Base-by-base conservation (phyloP, 2,329 filamentous ascomycete genomes). In the Sporothrix euskadiensis region DNA sequence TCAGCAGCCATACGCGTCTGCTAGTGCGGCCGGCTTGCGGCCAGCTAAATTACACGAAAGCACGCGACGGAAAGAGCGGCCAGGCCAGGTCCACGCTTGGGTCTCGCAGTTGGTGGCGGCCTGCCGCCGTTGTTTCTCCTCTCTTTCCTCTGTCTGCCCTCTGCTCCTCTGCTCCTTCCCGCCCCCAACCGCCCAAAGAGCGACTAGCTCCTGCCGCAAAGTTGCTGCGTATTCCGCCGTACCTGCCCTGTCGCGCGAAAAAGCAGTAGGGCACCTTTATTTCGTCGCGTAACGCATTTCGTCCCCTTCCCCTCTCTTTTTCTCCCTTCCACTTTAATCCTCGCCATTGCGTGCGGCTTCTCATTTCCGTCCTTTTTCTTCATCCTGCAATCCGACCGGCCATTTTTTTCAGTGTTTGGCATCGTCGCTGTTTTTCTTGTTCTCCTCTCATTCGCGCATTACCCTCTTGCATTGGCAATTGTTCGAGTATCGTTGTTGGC, bases 181-280 rank as follows among this genome's bases (percentile, higher is more conserved):
- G 32, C 68, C 19, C 19, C 41, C 52, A 30, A 47, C 10, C 9
- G 52, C n/a, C 35, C 22, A 30, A 52, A n/a, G 16, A 19, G n/a
- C 9, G 66, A 39, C 68, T 47, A 26, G 59, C 47, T 54, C 30
- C 59, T 72, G 39, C 59, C 49, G 32, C n/a, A 14, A 44, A 54
- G 30, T n/a, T 47, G n/a, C 69, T 30, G 52, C 39, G 49, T 71
- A 22, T 47, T 63, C 54, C 44, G 39, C 47, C 26, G 72, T 26
- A 52, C 57, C 57, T 69, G 56, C 56, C 56, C 47, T 70, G 72
- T 73, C 72, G 72, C 72, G 72, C 66, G 35, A 73, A 61, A 71
- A 61, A 47, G 22, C 35, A 57, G 63, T 8, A 41, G 69, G 12
- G 47, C 61, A 47, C 61, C 39, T 65, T 73, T 39, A 30, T 66